Conservation (phyloP, 2,329 filamentous ascomycete genomes). For the Fusarium pilosicola region DNA sequence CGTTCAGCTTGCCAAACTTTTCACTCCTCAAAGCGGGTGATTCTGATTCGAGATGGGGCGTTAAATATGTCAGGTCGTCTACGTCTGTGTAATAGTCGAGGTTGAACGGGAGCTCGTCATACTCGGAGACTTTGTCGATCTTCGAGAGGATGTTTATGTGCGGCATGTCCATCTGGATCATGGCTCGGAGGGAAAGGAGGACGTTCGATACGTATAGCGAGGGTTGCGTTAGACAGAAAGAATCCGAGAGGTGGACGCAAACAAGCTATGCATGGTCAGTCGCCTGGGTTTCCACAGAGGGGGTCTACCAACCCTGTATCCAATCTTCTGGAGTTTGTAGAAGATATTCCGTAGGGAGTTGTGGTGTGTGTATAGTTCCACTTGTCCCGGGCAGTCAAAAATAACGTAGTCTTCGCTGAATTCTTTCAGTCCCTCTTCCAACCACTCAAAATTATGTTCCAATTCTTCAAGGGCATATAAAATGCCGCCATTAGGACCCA, state of each 20-base stretch:
- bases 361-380: conserved; percentile 97
- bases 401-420: conserved; percentile 91
- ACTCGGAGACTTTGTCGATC: conserved; percentile 91
- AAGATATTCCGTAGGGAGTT: conserved; percentile 92
- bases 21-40: conserved; percentile 73
- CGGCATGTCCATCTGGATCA: conserved; percentile 98
- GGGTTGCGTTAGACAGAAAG: conserved; percentile 90
- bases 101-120: conserved; percentile 90
- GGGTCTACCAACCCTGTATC: conserved; percentile 78
- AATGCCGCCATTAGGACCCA: conserved; percentile 93
- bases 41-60: conserved; percentile 83
- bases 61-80: conserved; percentile 86
- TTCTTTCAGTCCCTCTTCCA: conserved; percentile 81
- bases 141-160: conserved; percentile 97
- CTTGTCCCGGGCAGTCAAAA: conserved; percentile 96
- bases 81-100: conserved; percentile 98
- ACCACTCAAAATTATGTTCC: conserved; percentile 93
- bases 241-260: conserved; percentile 92
- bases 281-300: no score
- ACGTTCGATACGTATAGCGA: conserved; percentile 96
- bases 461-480: conserved; percentile 95
- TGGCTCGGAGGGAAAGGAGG: conserved; percentile 90
- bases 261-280: conserved; percentile 72
- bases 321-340: conserved; percentile 86
- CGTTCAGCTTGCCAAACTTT: conserved; percentile 87